Evolutionary conservation across 2,329 filamentous ascomycete species (phyloP), one percentile per base, ranked within the genome.

Genomic region (Magnaporthiopsis incrustans): DNA sequence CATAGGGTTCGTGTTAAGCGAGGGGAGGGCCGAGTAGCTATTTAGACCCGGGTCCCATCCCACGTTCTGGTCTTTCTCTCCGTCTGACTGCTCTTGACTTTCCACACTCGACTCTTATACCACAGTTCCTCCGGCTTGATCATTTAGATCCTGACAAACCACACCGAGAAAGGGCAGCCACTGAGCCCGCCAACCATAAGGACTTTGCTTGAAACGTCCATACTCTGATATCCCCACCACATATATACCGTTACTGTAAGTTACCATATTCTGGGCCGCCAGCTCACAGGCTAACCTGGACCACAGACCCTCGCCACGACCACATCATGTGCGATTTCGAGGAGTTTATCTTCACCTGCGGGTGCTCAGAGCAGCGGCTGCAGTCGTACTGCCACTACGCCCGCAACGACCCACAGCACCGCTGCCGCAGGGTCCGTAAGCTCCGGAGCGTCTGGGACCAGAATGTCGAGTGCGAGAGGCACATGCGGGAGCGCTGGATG

Each of bases 321-420:
- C 18, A 12, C 69, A 77, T 69, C 53, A 90, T 91, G 88, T 91
- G 88, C 69, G 84, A 89, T 71, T 91, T 79, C 74, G 89, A 92
- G 72, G 84, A 87, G 67, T 89, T 89, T 68, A 73, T 84, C 66
- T 92, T 89, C 72, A 75, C 73, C 62, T 93, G 89, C 77, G 79
- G 79, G 35, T 89, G 91, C 75, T 81, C 79, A 6, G 76, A 78
- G 22, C 75, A 81, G 32, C 82, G 85, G 26, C 78, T 90, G 35
- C 85, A 87, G 71, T 86, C 85, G 30, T 83, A 91, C 74, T 93
- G 90, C 74, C 90, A 92, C 75, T 87, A 86, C 68, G 88, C 89
- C 7, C 86, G 90, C 65, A 91, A 90, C 71, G 86, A 91, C 69
- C 85, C 85, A 0, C 80, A 83, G 66, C 89, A 92, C 72, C 80